Conservation (phyloP, 768 basidiomycete species). For the Boletus insuetus region DNA sequence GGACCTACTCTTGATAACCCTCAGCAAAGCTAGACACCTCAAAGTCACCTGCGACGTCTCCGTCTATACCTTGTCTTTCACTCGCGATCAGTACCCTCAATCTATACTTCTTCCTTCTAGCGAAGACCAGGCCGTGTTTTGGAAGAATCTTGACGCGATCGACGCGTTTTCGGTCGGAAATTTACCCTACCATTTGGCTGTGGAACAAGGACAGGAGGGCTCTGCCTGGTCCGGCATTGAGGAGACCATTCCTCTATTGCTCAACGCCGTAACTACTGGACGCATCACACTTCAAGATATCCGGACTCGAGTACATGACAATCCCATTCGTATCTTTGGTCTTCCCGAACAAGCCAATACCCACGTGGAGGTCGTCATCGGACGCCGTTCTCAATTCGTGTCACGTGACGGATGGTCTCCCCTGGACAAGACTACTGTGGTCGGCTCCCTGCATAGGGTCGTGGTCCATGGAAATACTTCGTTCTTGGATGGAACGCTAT, state of each 20-base stretch:
- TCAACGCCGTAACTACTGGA: slow-evolving; percentile 80
- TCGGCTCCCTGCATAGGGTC: slow-evolving; percentile 86
- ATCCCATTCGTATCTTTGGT: slow-evolving; percentile 88
- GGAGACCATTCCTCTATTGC: slow-evolving; percentile 83
- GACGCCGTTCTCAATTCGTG: slow-evolving; percentile 62
- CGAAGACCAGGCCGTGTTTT: slow-evolving; percentile 79
- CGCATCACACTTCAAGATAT: slow-evolving; percentile 82
- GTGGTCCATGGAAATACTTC: slow-evolving; percentile 86
- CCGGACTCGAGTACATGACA: slow-evolving; percentile 80
- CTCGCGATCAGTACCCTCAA: slow-evolving; percentile 66
- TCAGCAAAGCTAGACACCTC: slow-evolving; percentile 92
- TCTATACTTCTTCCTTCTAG: slow-evolving; percentile 63
- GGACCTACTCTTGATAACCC: slow-evolving; percentile 84
- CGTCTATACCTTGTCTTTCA: slow-evolving; percentile 89
- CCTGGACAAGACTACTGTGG: slow-evolving; percentile 55
- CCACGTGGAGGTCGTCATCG: slow-evolving; percentile 89
- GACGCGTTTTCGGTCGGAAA: slow-evolving; percentile 90
- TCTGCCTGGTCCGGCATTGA: slow-evolving; percentile 78
- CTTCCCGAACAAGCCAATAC: slow-evolving; percentile 85
- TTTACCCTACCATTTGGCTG: slow-evolving; percentile 75
- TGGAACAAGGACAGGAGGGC: slow-evolving; percentile 55
- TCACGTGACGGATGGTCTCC: slow-evolving; percentile 77
- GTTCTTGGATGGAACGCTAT: slow-evolving; percentile 81
- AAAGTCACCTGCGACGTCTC: slow-evolving; percentile 97
- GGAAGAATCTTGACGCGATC: slow-evolving; percentile 79